Evolutionary conservation across 495 filamentous ascomycete genomes (phyloP).

Genomic region (Penicillium odoratum): DNA sequence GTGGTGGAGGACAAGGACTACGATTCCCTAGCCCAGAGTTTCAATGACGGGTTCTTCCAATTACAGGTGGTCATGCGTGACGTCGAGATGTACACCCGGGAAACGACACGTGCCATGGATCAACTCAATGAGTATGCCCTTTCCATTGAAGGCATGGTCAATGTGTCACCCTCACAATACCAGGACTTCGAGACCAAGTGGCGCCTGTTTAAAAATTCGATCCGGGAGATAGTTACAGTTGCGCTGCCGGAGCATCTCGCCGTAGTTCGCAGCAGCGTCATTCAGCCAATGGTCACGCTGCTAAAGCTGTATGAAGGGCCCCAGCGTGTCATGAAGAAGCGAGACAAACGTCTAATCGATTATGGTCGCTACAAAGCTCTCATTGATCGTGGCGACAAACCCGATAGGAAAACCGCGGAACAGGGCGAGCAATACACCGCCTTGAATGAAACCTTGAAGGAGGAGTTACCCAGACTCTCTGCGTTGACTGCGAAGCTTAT

Average conservation of each 20-base stretch:
- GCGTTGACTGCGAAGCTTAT: slow-evolving; percentile 73
- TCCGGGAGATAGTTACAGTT: slow-evolving; percentile 75
- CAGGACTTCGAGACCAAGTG: slow-evolving; percentile 88
- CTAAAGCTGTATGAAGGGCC: slow-evolving; percentile 80
- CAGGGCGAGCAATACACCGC: slow-evolving; percentile 84
- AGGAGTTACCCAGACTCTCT: slow-evolving; percentile 87
- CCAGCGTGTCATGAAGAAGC: slow-evolving; percentile 83
- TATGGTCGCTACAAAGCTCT: slow-evolving; percentile 79
- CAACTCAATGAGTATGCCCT: slow-evolving; percentile 68
- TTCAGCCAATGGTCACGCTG: slow-evolving; percentile 81
- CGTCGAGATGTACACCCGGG: slow-evolving; percentile 79
- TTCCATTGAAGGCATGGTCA: slow-evolving; percentile 66
- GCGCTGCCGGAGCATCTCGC: slow-evolving; percentile 81
- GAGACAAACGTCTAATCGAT: slow-evolving; percentile 83
- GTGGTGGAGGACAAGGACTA: slow-evolving; percentile 78
- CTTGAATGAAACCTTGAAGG: slow-evolving; percentile 87
- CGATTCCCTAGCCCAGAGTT: slow-evolving; percentile 70
- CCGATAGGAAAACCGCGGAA: slow-evolving; percentile 78
- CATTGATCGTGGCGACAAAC: slow-evolving; percentile 74
- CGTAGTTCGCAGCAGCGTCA: slow-evolving; percentile 74
- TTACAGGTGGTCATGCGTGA: slow-evolving; percentile 89
- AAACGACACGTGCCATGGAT: slow-evolving; percentile 67
- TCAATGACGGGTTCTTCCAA: slow-evolving; percentile 83
- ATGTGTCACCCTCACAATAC: slow-evolving; percentile 61
- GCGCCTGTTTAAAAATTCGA: slow-evolving; percentile 77